Evolutionary conservation across 495 filamentous ascomycete genomes (phyloP).

Genomic region (Xylaria longipes): DNA sequence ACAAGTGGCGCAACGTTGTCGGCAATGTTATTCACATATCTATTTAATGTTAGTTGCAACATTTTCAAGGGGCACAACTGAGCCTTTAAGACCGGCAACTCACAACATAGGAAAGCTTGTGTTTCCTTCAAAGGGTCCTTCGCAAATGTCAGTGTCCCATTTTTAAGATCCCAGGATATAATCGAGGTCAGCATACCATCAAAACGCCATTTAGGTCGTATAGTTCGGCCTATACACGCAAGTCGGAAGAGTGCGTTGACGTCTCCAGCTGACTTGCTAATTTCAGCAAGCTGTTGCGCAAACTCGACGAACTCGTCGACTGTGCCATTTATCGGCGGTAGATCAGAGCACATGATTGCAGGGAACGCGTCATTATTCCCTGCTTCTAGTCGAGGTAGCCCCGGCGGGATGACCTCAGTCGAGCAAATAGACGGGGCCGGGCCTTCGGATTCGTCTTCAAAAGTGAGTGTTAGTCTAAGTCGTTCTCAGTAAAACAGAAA

Average conservation of each 20-base stretch:
- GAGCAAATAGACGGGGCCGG: slow-evolving; percentile 49
- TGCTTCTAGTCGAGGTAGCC: slow-evolving; percentile 43
- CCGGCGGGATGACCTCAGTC: slow-evolving; percentile 36
- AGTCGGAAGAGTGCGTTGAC: slow-evolving; percentile 64
- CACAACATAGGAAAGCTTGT: slow-evolving; percentile 59
- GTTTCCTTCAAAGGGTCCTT: slow-evolving; percentile 53
- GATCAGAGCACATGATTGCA: slow-evolving; percentile 71
- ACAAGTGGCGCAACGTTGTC: slow-evolving; percentile 64
- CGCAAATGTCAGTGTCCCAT: slow-evolving; percentile 2
- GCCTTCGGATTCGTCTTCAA: slow-evolving; percentile 39
- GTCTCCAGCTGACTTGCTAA: slow-evolving; percentile 60
- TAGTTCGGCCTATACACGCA: slow-evolving; percentile 62
- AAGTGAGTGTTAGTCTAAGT: neutral
- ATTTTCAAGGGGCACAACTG: neutral
- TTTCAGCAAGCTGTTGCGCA: slow-evolving; percentile 50
- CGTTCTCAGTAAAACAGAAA: neutral
- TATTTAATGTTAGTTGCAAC: neutral
- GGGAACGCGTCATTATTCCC: slow-evolving; percentile 56
- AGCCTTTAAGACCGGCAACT: neutral
- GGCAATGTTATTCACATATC: slow-evolving; percentile 58
- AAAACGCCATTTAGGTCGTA: slow-evolving; percentile 65
- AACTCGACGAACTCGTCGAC: slow-evolving; percentile 54
- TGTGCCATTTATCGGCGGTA: slow-evolving; percentile 50
- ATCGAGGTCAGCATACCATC: slow-evolving; percentile 36
- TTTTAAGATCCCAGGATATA: neutral